Percentiles rank a stretch among this genome's conserved stretches.
These are phyloP conservation scores for Trichoderma arundinaceum DNA, from an alignment of 2,329 filamentous ascomycete genomes.

Conservation along the genomic window DNA sequence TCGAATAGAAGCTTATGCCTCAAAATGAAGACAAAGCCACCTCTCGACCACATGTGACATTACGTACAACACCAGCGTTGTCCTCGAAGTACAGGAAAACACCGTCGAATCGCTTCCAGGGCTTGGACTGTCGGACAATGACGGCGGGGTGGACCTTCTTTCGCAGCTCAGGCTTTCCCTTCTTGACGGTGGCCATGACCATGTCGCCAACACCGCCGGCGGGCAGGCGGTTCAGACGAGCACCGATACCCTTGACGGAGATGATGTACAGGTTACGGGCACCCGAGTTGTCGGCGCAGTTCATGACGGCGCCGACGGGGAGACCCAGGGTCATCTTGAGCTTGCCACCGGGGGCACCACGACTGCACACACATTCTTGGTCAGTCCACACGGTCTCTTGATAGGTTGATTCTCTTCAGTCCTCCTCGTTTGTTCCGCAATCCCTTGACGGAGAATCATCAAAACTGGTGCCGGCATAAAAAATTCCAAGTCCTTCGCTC, in stretches of 20 bases:
- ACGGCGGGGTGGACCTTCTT: slow-evolving; percentile 99
- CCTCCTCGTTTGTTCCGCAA: slow-evolving; percentile 15
- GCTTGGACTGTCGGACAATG: slow-evolving; percentile 98
- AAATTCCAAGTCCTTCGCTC: background rate
- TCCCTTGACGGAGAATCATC: slow-evolving; percentile 9
- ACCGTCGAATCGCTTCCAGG: slow-evolving; percentile 98
- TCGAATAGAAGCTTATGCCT: background rate
- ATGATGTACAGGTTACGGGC: slow-evolving; percentile 99
- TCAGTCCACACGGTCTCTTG: slow-evolving; percentile 41
- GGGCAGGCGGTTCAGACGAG: slow-evolving; percentile 94
- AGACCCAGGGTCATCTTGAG: slow-evolving; percentile 99
- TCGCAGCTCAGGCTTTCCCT: slow-evolving; percentile 99
- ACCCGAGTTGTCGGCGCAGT: slow-evolving; percentile 99
- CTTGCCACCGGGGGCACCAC: slow-evolving; percentile 99
- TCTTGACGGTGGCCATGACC: slow-evolving; percentile 99
- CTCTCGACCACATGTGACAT: background rate
- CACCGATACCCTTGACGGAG: slow-evolving; percentile 98
- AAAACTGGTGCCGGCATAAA: slow-evolving; percentile 6
- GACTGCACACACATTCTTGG: slow-evolving; percentile 52
- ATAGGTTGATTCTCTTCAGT: background rate
- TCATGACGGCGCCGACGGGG: slow-evolving; percentile 99
- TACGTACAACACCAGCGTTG: slow-evolving; percentile 96
- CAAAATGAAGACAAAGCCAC: background rate
- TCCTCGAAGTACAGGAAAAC: slow-evolving; percentile 99
- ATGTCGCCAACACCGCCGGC: slow-evolving; percentile 99